Evolutionary conservation across 1,139 yeast genomes (phyloP).

Genomic region (Candida albicans): DNA sequence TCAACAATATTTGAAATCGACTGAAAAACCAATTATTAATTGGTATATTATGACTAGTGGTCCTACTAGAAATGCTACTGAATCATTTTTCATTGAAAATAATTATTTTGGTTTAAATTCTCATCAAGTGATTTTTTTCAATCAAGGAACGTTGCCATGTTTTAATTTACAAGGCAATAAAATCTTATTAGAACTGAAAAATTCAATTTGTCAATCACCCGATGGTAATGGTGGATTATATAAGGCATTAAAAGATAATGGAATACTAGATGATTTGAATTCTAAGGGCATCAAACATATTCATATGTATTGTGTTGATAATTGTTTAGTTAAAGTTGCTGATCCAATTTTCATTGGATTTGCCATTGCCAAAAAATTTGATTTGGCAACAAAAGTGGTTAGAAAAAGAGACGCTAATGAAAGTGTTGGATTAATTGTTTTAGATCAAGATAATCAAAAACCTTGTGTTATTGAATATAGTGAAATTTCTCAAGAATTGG

Average conservation of each 20-base stretch:
- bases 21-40: conserved; percentile 42
- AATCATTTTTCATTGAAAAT: conserved; percentile 60
- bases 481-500: conserved; percentile 77
- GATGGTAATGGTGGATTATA: conserved; percentile 98
- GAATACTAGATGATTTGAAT: conserved; percentile 66
- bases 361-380: conserved; percentile 63
- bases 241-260: conserved; percentile 69
- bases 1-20: conserved; percentile 23
- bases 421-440: conserved; percentile 88
- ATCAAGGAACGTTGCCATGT: conserved; percentile 96
- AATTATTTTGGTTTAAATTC: conserved; percentile 67
- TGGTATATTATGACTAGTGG: conserved; percentile 97
- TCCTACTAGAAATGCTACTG: conserved; percentile 84
- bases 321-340: conserved; percentile 86
- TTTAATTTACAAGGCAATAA: conserved; percentile 68
- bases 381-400: conserved; percentile 91
- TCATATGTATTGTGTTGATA: conserved; percentile 97
- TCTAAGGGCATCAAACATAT: conserved; percentile 79
- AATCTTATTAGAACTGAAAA: conserved; percentile 59
- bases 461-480: conserved; percentile 97
- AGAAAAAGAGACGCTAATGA: conserved; percentile 87
- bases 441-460: conserved; percentile 54
- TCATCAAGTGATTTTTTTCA: conserved; percentile 71
- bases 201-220: conserved; percentile 77
- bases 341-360: conserved; percentile 93